A percentile compares a stretch with the other conserved stretches of the same genome.
These are phyloP conservation scores for Mycosphaerella arachidis DNA, from an alignment of 2,329 filamentous ascomycete species.

Conservation along the genomic window DNA sequence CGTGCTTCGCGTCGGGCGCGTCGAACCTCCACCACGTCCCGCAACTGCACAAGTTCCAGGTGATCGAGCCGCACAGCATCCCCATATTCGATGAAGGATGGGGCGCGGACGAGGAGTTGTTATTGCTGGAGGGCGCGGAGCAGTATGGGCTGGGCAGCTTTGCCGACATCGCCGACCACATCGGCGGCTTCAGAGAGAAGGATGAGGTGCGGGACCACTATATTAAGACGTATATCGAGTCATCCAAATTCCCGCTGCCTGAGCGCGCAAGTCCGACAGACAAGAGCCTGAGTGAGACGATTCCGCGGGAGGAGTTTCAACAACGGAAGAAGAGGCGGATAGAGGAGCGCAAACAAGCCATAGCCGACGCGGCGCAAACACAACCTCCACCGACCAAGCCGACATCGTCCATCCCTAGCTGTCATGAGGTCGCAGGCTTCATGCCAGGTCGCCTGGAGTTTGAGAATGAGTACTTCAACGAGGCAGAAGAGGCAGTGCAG, in stretches of 20 bases:
- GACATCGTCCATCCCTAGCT: constrained; percentile 88
- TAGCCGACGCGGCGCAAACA: constrained; percentile 75
- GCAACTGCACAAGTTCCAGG: constrained; percentile 77
- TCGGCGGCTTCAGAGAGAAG: constrained; percentile 88
- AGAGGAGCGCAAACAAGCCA: constrained; percentile 81
- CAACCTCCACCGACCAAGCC: constrained; percentile 86
- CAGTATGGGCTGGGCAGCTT: constrained; percentile 95
- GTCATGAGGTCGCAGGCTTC: constrained; percentile 96
- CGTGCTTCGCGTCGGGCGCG: constrained; percentile 83
- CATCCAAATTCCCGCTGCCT: constrained; percentile 77
- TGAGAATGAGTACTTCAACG: constrained; percentile 95
- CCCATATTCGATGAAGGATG: constrained; percentile 93
- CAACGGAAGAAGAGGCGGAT: constrained; percentile 86
- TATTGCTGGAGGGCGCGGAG: constrained; percentile 88
- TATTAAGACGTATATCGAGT: constrained; percentile 79
- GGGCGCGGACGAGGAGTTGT: constrained; percentile 95
- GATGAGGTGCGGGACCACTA: constrained; percentile 97
- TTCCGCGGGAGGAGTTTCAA: constrained; percentile 90
- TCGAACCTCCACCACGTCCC: constrained; percentile 81
- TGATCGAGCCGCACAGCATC: constrained; percentile 97
- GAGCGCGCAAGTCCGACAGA: constrained; percentile 80
- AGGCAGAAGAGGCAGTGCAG: constrained; percentile 96
- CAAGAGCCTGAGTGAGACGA: constrained; percentile 69
- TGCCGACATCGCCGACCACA: constrained; percentile 97
- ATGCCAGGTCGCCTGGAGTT: constrained; percentile 98